Conservation (phyloP, 768 basidiomycete genomes). For the Kwoniella mangroviensis region DNA sequence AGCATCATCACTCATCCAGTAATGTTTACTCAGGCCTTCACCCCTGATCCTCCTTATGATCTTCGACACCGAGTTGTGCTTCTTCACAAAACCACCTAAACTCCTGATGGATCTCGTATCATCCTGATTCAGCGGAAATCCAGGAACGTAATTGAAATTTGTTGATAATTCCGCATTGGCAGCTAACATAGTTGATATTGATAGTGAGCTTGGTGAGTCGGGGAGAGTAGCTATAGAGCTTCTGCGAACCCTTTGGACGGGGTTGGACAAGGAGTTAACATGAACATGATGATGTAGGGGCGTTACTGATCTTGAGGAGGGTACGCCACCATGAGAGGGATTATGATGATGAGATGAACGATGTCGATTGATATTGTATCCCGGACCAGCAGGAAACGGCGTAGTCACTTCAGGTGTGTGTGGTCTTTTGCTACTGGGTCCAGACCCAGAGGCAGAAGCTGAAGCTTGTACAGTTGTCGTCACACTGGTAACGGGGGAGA, state of each 20-base stretch:
- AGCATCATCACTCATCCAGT: conserved; percentile 98
- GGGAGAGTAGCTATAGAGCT: conserved; percentile 50
- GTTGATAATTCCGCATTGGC: conserved; percentile 48
- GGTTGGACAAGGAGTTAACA: conserved; percentile 26
- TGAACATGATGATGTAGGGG: conserved; percentile 38
- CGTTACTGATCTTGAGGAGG: conserved; percentile 28
- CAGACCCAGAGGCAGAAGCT: background rate
- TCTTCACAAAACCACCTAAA: conserved; percentile 63
- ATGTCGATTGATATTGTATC: conserved; percentile 7
- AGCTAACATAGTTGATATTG: conserved; percentile 49
- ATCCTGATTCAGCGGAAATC: conserved; percentile 82
- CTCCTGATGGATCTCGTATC: conserved; percentile 72
- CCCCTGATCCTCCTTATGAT: conserved; percentile 88
- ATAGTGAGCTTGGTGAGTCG: conserved; percentile 50
- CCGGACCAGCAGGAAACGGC: conserved; percentile 17
- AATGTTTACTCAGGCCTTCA: conserved; percentile 83
- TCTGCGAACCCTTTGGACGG: conserved; percentile 30
- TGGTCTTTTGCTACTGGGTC: background rate
- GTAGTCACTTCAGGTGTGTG: conserved; percentile 18
- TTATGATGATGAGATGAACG: conserved; percentile 21
- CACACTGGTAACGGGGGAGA: conserved; percentile 47
- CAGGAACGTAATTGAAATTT: conserved; percentile 67
- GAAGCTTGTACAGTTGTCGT: conserved; percentile 46
- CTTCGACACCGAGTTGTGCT: conserved; percentile 84
- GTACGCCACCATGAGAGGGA: conserved; percentile 7